phyloP scores from a whole-genome alignment of 805 yeast genomes.

The Spathaspora sp. region DNA sequence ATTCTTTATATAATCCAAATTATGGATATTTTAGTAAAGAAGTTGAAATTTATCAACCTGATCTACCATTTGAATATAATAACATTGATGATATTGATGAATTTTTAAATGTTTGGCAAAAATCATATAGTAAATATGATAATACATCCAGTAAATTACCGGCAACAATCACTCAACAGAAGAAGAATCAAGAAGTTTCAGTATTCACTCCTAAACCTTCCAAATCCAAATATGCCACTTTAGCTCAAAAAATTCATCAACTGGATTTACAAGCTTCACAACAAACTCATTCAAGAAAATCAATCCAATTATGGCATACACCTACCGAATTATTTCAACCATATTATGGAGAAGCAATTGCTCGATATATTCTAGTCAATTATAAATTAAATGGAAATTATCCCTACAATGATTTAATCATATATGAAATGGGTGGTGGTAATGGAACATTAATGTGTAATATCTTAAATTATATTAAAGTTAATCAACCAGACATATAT shows the following conservation, averaged over 20 bases:
- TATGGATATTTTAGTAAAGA: conserved; percentile 82
- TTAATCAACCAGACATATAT: conserved; percentile 71
- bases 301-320: conserved; percentile 81
- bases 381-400: conserved; percentile 60
- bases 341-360: conserved; percentile 80
- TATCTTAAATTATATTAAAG: conserved; percentile 60
- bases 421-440: conserved; percentile 89
- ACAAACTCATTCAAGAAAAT: conserved; percentile 21
- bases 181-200: neutral
- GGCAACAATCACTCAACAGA: neutral
- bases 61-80: conserved; percentile 59
- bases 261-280: conserved; percentile 18
- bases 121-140: conserved; percentile 55
- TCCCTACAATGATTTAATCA: conserved; percentile 67
- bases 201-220: conserved; percentile 3
- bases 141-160: conserved; percentile 5
- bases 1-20: conserved; percentile 73
- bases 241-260: conserved; percentile 23
- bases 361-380: conserved; percentile 70
- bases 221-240: conserved; percentile 24
- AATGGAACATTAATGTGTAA: conserved; percentile 83
- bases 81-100: conserved; percentile 60
- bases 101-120: conserved; percentile 65
- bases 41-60: conserved; percentile 72
- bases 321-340: conserved; percentile 87